Base-by-base conservation (phyloP, 1,284 basidiomycete species). In the Abortiporus biennis region DNA sequence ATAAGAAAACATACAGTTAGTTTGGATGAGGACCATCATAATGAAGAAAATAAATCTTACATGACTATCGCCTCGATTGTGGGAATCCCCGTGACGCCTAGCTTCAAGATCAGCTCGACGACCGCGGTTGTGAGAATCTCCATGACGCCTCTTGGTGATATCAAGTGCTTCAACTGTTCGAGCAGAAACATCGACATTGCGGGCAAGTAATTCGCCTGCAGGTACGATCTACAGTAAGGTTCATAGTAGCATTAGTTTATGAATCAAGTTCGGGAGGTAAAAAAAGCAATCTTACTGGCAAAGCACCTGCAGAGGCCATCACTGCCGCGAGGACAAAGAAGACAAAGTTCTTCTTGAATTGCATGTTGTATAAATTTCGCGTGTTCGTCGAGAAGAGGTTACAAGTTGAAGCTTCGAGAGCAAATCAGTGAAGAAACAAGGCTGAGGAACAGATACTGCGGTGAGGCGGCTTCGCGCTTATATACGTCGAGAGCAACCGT, bases 241-340 rank as follows among this genome's bases (percentile, higher is more conserved):
- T n/a, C n/a, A n/a, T n/a, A n/a, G n/a, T n/a, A n/a, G n/a, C n/a
- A n/a, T n/a, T n/a, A n/a, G n/a, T n/a, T n/a, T n/a, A n/a, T n/a
- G n/a, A n/a, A n/a, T n/a, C n/a, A n/a, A n/a, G n/a, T n/a, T n/a
- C n/a, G n/a, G n/a, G n/a, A n/a, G n/a, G n/a, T n/a, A n/a, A n/a
- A n/a, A n/a, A n/a, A n/a, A n/a, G n/a, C n/a, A n/a, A n/a, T n/a
- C 57, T 40, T 48, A 67, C 63, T 5, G 63, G 65, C 20, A 57
- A 51, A 25, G 62, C 64, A 34, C 49, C 39, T 12, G 48, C 51
- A 19, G 55, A 50, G 24, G 61, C 50, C 24, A 65, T 31, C 29
- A 65, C 60, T 4, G 62, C 61, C 9, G 61, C 56, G 29, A 64
- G 30, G 44, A 65, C 55, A 42, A 65, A 60, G 27, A 59, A 40